Evolutionary conservation across 441 rosid species (phyloP), one percentile per base, ranked within the genome.

Genomic region (Erysimum cheiri): DNA sequence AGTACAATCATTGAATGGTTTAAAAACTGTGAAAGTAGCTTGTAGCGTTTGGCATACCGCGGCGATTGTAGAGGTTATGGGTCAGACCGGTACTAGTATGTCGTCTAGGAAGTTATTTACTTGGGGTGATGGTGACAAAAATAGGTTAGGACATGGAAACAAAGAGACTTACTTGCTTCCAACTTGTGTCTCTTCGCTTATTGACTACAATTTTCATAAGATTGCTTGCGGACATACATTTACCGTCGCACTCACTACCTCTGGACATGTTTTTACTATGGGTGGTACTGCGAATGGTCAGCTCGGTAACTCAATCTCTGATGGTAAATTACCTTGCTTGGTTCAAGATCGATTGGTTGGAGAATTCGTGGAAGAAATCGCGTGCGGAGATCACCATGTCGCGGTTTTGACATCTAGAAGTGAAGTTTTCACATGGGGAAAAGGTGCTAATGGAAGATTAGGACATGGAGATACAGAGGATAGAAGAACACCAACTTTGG

Each of bases 101-200:
- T 78, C 85, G 14, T 85, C 97, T 1, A 82, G 87, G 75, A 93
- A 93, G 80, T 76, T 93, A 82, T 93, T 93, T 78, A 89, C 97
- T 13, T 93, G 98, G 98, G 98, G 97, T 19, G 97, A 89, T 77
- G 98, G 98, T n/a, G 95, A 89, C 44, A 88, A 87, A 74, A 59
- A 89, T 64, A 87, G 96, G 26, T 80, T 93, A 72, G 98, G 98
- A 0, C 98, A 93, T 65, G 97, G 94, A 53, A 91, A 66, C 77
- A 89, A 88, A 81, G 98, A 91, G 29, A 80, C 87, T 53, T 89
- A 87, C 63, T 73, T 91, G 69, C 82, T 88, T 70, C 98, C 98
- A 6, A 91, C 91, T 39, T 84, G 94, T 61, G 87, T 93, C 70
- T 85, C 97, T 40, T 59, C 96, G 19, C 93, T 91, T 69, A 85